A percentile compares a stretch with the other conserved stretches of the same genome.
Conservation (phyloP, 148 eudicot species). For the Pharnaceum exiguum region DNA sequence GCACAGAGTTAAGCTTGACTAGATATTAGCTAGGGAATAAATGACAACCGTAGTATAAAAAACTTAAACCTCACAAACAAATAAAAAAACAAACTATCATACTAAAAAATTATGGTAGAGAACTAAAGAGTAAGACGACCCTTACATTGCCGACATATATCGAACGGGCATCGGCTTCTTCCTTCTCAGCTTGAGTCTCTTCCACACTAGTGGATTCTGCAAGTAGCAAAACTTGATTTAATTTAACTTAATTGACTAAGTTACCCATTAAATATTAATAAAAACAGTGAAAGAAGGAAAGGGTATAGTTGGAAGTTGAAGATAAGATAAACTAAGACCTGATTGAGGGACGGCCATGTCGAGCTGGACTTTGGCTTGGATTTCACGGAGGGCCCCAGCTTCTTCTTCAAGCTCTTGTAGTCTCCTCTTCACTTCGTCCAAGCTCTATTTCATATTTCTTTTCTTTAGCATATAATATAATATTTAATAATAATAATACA, state of each 20-base stretch:
- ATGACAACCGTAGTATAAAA: too few species aligned
- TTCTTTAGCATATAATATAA: too few species aligned
- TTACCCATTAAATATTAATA: background rate
- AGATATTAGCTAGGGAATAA: too few species aligned
- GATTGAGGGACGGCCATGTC: constrained; percentile 30
- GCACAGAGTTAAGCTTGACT: too few species aligned
- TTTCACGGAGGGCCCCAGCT: constrained; percentile 36
- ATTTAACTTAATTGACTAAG: too few species aligned
- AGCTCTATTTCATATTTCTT: constrained; percentile 12
- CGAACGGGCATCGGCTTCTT: constrained; percentile 49
- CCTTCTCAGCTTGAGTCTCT: constrained; percentile 47
- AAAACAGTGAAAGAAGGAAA: too few species aligned
- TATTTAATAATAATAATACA: too few species aligned
- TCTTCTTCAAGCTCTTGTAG: constrained; percentile 31
- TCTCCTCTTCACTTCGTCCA: constrained; percentile 28
- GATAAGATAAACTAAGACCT: constrained; percentile 2
- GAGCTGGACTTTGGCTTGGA: constrained; percentile 33
- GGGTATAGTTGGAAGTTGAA: background rate
- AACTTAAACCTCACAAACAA: too few species aligned
- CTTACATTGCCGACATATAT: constrained; percentile 59
- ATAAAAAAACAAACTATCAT: background rate
- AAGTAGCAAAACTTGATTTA: background rate
- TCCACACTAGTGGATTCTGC: constrained; percentile 35
- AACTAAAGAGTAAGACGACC: constrained; percentile 3
- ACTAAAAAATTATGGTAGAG: background rate